Percentiles rank a stretch among this genome's conserved stretches.
These are phyloP conservation scores for Trypanosoma cruzi DNA, from an alignment of 208 protist genomes.

Conservation along the genomic window DNA sequence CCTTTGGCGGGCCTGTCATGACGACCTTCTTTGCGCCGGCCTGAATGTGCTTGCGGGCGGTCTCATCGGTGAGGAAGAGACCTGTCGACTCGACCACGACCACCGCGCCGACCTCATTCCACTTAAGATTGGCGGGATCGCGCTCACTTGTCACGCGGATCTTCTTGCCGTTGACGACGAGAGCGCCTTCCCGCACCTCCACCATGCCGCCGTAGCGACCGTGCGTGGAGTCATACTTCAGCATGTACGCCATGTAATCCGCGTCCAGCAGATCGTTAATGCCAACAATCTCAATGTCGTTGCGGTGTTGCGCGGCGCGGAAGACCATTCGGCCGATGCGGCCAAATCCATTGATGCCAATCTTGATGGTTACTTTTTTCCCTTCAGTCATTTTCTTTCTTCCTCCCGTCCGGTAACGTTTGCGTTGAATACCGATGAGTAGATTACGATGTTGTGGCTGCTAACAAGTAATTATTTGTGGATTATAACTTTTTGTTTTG, in stretches of 20 bases:
- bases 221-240: constrained; percentile 96
- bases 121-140: constrained; percentile 93
- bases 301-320: constrained; percentile 68
- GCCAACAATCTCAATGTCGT: constrained; percentile 82
- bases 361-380: constrained; percentile 38
- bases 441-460: too few relatives aligned
- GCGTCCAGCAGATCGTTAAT: constrained; percentile 96
- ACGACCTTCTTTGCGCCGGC: constrained; percentile 97
- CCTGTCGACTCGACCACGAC: constrained; percentile 98
- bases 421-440: too few relatives aligned
- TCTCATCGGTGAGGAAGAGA: constrained; percentile 90
- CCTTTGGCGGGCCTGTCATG: constrained; percentile 97
- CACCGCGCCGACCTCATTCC: constrained; percentile 86
- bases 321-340: constrained; percentile 95
- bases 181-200: constrained; percentile 29
- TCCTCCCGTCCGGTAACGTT: too few relatives aligned
- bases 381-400: not conserved
- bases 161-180: constrained; percentile 50
- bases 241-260: constrained; percentile 95
- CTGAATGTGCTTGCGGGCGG: constrained; percentile 82
- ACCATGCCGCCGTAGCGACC: constrained; percentile 79
- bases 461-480: too few relatives aligned
- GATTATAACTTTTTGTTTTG: too few relatives aligned
- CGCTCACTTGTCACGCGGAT: constrained; percentile 54
- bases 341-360: constrained; percentile 97